Conservation (phyloP, 1,284 basidiomycete species). For the Anthracocystis setariae region DNA sequence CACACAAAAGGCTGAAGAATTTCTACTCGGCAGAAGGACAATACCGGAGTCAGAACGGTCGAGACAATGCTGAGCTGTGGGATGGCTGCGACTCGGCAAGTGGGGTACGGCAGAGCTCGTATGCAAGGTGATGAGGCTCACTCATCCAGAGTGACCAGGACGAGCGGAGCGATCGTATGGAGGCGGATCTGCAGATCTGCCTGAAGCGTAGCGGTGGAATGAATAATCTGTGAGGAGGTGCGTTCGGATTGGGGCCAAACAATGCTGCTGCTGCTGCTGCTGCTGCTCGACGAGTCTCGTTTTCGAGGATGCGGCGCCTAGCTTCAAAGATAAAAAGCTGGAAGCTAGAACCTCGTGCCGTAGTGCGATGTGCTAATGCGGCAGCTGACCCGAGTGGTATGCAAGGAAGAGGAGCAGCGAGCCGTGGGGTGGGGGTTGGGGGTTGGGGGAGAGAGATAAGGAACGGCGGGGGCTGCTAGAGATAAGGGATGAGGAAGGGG, state of each 20-base stretch:
- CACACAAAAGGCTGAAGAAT: no score
- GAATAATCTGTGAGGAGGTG: not conserved
- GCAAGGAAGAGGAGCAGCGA: constrained; percentile 20
- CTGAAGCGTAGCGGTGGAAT: not conserved
- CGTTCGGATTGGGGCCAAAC: no score
- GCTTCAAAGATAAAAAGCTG: not conserved
- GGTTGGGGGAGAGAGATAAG: constrained; percentile 37
- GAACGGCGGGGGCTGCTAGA: constrained; percentile 14
- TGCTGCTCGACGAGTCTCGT: not conserved
- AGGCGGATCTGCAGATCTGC: no score
- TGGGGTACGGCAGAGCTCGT: no score
- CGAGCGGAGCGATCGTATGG: not conserved
- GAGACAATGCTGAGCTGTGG: no score
- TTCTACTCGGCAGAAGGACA: no score
- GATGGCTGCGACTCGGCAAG: no score
- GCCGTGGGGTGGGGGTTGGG: no score
- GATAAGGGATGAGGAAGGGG: constrained; percentile 34
- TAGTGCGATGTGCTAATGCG: not conserved
- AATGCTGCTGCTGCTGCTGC: no score
- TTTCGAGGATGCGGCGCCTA: not conserved
- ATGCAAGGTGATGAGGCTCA: not conserved
- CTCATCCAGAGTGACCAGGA: constrained; percentile 2
- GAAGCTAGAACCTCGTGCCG: not conserved
- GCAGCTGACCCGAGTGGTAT: constrained; percentile 2
- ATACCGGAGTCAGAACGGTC: no score